Evolutionary conservation across 805 yeast genomes (phyloP), one percentile per base, ranked within the genome.

Genomic region (Barnettozyma salicaria): DNA sequence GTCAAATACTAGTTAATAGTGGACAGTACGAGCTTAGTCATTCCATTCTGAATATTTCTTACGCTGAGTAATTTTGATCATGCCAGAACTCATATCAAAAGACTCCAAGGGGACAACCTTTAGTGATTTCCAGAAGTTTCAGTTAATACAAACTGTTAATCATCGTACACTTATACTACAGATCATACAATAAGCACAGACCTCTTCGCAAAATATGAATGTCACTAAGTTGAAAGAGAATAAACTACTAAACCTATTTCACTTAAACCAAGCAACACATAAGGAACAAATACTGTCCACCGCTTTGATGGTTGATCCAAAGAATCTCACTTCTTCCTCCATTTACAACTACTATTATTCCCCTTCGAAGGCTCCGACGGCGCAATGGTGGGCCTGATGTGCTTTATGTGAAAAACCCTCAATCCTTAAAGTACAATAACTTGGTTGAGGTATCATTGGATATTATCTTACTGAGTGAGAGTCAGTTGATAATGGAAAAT

Each of bases 371-470:
- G 24, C 44, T 26, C 55, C 56, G 38, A 42, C 47, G 25, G 40
- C 46, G 18, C 50, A 52, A 51, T 54, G 58, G 58, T 51, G 53
- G 44, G 47, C 55, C 55, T 54, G 58, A 54, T 50, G 58, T 47
- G 34, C 47, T 48, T 41, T 31, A 38, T n/a, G 34, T 48, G 18
- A 53, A 53, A 53, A 53, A 43, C 43, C 58, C 56, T 49, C 58
- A 49, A 37, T 44, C 40, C 19, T 44, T 45, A 11, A 34, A 38
- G 18, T 53, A 50, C 34, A 23, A 27, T n/a, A 50, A 36, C 30
- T 28, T 28, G 22, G 50, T 46, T 44, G 58, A 53, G 58, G 58
- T 53, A 34, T 50, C 58, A 49, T 52, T 52, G 55, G 58, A 53
- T 44, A 45, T 53, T 46, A 47, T 52, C 28, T 43, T 47, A 32